These are phyloP conservation scores for Choiromyces venosus DNA, from an alignment of 495 filamentous ascomycete species.

Conservation along the genomic window DNA sequence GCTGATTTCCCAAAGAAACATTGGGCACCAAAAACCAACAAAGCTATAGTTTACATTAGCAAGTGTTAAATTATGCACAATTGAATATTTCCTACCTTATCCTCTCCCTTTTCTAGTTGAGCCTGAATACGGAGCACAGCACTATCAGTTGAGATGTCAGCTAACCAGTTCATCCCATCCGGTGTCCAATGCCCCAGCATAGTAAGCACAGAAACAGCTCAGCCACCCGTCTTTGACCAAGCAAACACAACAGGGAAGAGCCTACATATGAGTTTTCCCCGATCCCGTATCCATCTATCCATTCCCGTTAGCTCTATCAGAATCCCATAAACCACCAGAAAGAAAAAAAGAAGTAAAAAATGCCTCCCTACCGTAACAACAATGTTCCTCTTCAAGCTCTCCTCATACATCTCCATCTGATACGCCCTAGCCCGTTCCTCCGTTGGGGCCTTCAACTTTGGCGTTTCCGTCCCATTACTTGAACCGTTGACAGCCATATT, in stretches of 20 bases:
- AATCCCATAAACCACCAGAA: background rate
- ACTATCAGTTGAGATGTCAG: slow-evolving; percentile 45
- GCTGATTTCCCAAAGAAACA: slow-evolving; percentile 67
- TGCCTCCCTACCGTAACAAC: slow-evolving; percentile 66
- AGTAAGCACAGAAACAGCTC: background rate
- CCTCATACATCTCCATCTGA: slow-evolving; percentile 85
- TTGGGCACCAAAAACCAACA: slow-evolving; percentile 85
- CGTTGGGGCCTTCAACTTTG: background rate
- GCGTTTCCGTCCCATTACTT: background rate
- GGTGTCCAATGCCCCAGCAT: background rate
- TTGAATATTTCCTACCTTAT: slow-evolving; percentile 52
- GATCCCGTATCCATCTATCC: slow-evolving; percentile 84
- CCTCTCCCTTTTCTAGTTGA: slow-evolving; percentile 62
- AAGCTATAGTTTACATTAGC: slow-evolving; percentile 49
- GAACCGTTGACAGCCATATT: background rate
- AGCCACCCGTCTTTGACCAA: background rate
- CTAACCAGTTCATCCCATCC: slow-evolving; percentile 6
- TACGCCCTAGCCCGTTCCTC: slow-evolving; percentile 57
- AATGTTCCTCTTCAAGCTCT: slow-evolving; percentile 70
- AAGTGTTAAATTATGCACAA: background rate
- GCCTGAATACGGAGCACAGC: slow-evolving; percentile 70
- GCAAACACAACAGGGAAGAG: slow-evolving; percentile 4
- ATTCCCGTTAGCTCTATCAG: background rate
- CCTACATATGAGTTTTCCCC: slow-evolving; percentile 86
- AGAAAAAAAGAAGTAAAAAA: background rate